phyloP scores from a whole-genome alignment of 257 asterid genomes.

The Cordia subcordata region DNA sequence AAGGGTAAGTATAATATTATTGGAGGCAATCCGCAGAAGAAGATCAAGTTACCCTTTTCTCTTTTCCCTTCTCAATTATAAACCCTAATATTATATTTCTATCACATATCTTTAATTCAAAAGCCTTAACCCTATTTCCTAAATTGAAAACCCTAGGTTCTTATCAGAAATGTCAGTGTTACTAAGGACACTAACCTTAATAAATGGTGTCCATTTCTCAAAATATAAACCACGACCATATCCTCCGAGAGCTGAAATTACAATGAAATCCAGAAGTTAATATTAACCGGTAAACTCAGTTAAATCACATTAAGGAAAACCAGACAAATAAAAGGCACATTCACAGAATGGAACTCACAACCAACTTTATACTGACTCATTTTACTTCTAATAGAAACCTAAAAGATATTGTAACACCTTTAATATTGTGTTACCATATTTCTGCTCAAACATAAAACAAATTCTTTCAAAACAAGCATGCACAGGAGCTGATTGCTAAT shows the following conservation, averaged over 20 bases:
- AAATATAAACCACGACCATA: constrained; percentile 75
- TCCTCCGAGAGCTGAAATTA: constrained; percentile 84
- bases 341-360: background rate
- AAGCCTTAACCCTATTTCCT: too few relatives aligned
- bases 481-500: background rate
- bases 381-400: too few relatives aligned
- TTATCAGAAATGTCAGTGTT: background rate
- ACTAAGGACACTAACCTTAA: constrained; percentile 59
- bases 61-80: too few relatives aligned
- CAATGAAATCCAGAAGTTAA: background rate
- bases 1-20: too few relatives aligned
- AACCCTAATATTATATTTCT: too few relatives aligned
- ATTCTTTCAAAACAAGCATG: background rate
- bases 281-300: background rate
- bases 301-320: background rate
- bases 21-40: too few relatives aligned
- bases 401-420: background rate
- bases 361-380: too few relatives aligned
- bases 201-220: constrained; percentile 93
- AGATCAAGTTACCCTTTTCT: too few relatives aligned
- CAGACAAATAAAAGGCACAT: background rate
- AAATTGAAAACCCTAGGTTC: too few relatives aligned
- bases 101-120: too few relatives aligned
- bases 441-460: background rate
- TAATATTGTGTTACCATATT: background rate